Base-by-base conservation (phyloP, 1,284 basidiomycete species). In the Schizopora paradoxa region DNA sequence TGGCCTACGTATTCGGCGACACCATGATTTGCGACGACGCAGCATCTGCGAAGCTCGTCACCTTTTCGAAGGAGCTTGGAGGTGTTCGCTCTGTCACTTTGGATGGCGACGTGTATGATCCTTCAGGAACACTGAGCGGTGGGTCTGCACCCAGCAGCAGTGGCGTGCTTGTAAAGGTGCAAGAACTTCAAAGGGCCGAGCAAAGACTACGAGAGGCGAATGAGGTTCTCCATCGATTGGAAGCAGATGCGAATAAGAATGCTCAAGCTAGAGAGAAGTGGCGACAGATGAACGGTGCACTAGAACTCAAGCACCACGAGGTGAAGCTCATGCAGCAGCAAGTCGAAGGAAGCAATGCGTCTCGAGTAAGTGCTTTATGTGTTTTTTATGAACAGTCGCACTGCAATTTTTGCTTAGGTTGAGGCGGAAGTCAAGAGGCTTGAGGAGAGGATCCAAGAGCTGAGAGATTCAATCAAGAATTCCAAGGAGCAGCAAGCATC, bases 51-150 rank as follows among this genome's bases (percentile, higher is more conserved):
- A 91, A 94, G 61, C 69, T 72, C 0, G 89, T 97, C 32, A 97
- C 96, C 0, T 99, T 97, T 68, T 66, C 73, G 19, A 70, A 65
- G 5, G 75, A 82, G 21, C 76, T 86, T 13, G 76, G 82, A 23
- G 69, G 75, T 11, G 79, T 87, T 51, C 85, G 85, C 48, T 93
- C 89, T 8, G 93, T 99, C 42, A 99, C 96, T 1, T 72, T 95
- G 14, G 86, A 93, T 21, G 96, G 96, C 13, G 96, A 99, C 59
- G 82, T 97, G 5, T 99, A 99, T 65, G 95, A 99, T 56, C 95
- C 96, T 0, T 88, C 87, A 3, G 96, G 96, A 3, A 95, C 90
- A 1, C 76, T 99, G 6, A 91, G 86, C 18, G 96, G 96, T 23
- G 96, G 96, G 8, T 82, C 92, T 4, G 84, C 91, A 1, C 88